Evolutionary conservation across 352 stramenopile genomes (phyloP).

Genomic region (Albugo laibachii): DNA sequence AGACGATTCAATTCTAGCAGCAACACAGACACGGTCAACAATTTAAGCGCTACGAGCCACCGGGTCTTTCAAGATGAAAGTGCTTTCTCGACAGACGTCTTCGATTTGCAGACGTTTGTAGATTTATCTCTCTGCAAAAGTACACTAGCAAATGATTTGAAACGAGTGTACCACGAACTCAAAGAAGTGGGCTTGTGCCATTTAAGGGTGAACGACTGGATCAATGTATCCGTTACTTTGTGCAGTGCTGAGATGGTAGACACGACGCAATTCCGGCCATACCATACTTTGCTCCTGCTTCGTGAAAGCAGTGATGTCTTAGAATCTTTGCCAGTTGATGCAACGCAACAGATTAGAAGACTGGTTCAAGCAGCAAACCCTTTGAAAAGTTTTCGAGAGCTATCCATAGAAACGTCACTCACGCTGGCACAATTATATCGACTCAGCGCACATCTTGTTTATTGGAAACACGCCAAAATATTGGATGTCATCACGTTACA

Average conservation of each 20-base stretch:
- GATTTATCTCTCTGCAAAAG: constrained; percentile 58
- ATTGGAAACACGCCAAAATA: constrained; percentile 62
- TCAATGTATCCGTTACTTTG: constrained; percentile 71
- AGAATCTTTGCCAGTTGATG: constrained; percentile 37
- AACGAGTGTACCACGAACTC: constrained; percentile 65
- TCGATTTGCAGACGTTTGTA: constrained; percentile 68
- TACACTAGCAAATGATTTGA: constrained; percentile 69
- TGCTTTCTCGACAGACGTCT: constrained; percentile 17
- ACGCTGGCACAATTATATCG: constrained; percentile 70
- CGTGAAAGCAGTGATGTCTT: constrained; percentile 42
- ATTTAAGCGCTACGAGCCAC: constrained; percentile 6
- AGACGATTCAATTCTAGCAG: constrained; percentile 18
- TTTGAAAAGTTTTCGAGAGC: constrained; percentile 71
- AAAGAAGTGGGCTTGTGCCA: constrained; percentile 52
- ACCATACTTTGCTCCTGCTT: constrained; percentile 65
- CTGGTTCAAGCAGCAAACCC: constrained; percentile 59
- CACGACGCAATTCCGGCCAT: constrained; percentile 47
- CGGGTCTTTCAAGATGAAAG: constrained; percentile 17
- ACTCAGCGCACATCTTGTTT: constrained; percentile 60
- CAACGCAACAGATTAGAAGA: constrained; percentile 51
- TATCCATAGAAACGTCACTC: constrained; percentile 52
- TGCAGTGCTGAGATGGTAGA: constrained; percentile 34
- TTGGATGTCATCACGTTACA: constrained; percentile 71
- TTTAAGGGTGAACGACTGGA: constrained; percentile 70
- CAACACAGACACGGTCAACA: constrained; percentile 3